Evolutionary conservation across 2,329 filamentous ascomycete genomes (phyloP).

Genomic region (Aspergillus proliferans): DNA sequence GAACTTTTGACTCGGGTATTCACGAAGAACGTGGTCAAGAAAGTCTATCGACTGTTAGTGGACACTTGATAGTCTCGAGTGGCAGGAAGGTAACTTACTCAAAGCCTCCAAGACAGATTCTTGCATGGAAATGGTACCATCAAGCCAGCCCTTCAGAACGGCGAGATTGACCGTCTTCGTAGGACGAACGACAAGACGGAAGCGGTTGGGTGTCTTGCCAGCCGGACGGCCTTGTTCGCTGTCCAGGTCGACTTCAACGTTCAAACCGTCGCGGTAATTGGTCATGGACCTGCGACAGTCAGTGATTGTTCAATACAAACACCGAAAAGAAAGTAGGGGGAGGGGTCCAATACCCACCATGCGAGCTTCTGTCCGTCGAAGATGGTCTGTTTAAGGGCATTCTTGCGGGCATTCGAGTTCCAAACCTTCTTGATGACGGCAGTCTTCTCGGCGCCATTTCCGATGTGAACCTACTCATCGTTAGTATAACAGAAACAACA

Average conservation of each 20-base stretch:
- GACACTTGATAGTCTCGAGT: not conserved
- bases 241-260: constrained; percentile 66
- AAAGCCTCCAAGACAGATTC: constrained; percentile 69
- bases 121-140: constrained; percentile 55
- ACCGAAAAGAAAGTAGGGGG: no score
- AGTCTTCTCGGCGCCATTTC: constrained; percentile 57
- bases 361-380: constrained; percentile 80
- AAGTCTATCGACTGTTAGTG: constrained; percentile 51
- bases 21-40: constrained; percentile 79
- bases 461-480: constrained; percentile 55
- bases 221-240: constrained; percentile 49
- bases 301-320: constrained; percentile 29
- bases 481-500: constrained; percentile 7
- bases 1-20: constrained; percentile 64
- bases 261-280: constrained; percentile 41
- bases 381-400: constrained; percentile 58
- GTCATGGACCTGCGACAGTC: constrained; percentile 30
- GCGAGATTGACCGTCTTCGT: constrained; percentile 65
- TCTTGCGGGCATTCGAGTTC: constrained; percentile 58
- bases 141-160: constrained; percentile 61
- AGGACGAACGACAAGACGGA: constrained; percentile 56
- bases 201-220: constrained; percentile 42
- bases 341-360: constrained; percentile 53
- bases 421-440: constrained; percentile 70
- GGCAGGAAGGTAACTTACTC: constrained; percentile 43